Evolutionary conservation across 257 asterid species (phyloP), one percentile per base, ranked within the genome.

Genomic region (Echium plantagineum): DNA sequence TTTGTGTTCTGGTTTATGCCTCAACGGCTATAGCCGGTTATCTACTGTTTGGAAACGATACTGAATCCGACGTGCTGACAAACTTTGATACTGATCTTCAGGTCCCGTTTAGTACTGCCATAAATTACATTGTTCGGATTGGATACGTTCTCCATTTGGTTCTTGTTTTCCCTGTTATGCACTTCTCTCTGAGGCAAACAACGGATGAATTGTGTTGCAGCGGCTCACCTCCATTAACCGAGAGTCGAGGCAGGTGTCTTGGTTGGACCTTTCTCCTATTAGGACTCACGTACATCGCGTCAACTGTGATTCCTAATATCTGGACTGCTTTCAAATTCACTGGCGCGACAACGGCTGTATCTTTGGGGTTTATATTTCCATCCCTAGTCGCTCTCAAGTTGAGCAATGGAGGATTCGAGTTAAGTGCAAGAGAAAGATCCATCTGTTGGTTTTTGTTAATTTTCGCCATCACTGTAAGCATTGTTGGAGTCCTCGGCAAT

Each of bases 281-380:
- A 53, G 89, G 31, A 21, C 71, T 93, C 52, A 55, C 84, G 32
- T 93, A 84, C 74, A 60, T 84, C 26, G 94, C 90, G 18, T 93
- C 98, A n/a, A 93, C 97, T 28, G 81, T 82, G 96, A 77, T 93
- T 48, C 98, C 97, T 0, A 93, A 80, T 70, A 89, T 93, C 64
- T 89, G 97, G 98, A 86, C 90, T 2, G 98, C 97, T 57, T 93
- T 93, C 78, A 93, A 86, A 79, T 86, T 93, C 63, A 93, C 97
- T 2, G 98, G 98, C n/a, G 97, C 98, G 53, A 89, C 98, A 38
- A 89, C 98, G 13, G 97, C 97, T 9, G 94, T 93, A 21, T 88
- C 94, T 0, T 73, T 93, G 69, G 98, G 97, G n/a, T 93, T 82
- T 63, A 81, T 91, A 5, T 93, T 93, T 62, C 98, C 98, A 3